phyloP scores from a whole-genome alignment of 495 filamentous ascomycete genomes.

The Penicillium salamii region DNA sequence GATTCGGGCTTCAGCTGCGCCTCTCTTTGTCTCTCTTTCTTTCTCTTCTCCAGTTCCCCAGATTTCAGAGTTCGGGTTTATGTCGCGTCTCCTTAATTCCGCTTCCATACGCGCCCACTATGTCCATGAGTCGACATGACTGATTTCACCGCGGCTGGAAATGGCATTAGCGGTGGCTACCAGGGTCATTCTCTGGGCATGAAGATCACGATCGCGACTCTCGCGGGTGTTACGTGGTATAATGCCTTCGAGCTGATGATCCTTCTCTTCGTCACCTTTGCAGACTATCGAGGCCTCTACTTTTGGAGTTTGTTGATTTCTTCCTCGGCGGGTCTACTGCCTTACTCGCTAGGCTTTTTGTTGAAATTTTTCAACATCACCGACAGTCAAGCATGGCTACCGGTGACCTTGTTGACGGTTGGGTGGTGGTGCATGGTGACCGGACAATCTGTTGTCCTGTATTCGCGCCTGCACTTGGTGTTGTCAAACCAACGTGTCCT shows the following conservation, averaged over 20 bases:
- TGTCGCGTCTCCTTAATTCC: background rate
- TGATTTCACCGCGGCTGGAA: slow-evolving; percentile 28
- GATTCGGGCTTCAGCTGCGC: background rate
- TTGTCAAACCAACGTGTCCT: slow-evolving; percentile 48
- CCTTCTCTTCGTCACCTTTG: slow-evolving; percentile 55
- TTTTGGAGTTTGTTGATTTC: slow-evolving; percentile 56
- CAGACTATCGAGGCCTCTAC: slow-evolving; percentile 51
- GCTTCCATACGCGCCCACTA: slow-evolving; percentile 9
- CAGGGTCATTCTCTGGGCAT: slow-evolving; percentile 32
- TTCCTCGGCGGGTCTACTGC: slow-evolving; percentile 52
- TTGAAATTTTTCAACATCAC: slow-evolving; percentile 57
- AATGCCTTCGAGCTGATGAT: slow-evolving; percentile 54
- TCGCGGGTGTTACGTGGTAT: slow-evolving; percentile 53
- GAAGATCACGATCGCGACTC: slow-evolving; percentile 51
- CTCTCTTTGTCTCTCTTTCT: background rate
- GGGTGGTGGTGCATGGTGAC: slow-evolving; percentile 67
- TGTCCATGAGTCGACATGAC: slow-evolving; percentile 14
- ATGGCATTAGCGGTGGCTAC: slow-evolving; percentile 45
- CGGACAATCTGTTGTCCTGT: slow-evolving; percentile 64
- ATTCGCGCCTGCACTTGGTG: slow-evolving; percentile 65
- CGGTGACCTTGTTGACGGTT: slow-evolving; percentile 45
- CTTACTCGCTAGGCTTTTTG: slow-evolving; percentile 59
- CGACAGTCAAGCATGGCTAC: slow-evolving; percentile 29
- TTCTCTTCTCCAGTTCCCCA: background rate
- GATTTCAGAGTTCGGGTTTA: background rate